Base-by-base conservation (phyloP, 2,329 filamentous ascomycete species). In the Chalaropsis thielavioides region DNA sequence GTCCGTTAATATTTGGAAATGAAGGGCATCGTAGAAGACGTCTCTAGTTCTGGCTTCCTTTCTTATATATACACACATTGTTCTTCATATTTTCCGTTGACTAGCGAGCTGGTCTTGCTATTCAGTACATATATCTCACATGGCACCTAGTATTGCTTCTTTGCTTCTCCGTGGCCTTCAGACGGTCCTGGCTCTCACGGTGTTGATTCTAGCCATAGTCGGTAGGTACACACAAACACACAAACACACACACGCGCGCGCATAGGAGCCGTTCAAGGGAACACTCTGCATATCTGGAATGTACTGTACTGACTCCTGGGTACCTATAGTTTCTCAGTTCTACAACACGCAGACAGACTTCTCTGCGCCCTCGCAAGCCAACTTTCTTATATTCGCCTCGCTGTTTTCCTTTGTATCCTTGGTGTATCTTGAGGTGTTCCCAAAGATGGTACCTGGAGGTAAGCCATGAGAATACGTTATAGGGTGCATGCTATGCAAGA, bases 301-400 rank as follows among this genome's bases (percentile, higher is more conserved):
- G 15, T 27, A 8, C 11, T 38, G 15, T 38, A 19, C 54, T 58
- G 31, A 58, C 54, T 38, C n/a, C 17, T 22, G 15, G 41, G 17
- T 63, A 10, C 49, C 38, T n/a, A 27, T n/a, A 86, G 83, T 86
- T 65, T 76, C 80, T 68, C 77, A 85, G 73, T 85, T 81, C 80
- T 85, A 83, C 72, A 77, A 80, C 71, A 75, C 73, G 67, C 75
- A 82, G 70, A 86, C 81, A 70, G 75, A 78, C 68, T 78, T 77
- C 2, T 69, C 77, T 19, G 78, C 82, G n/a, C 83, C 83, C 0
- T 74, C 77, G 2, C 78, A 83, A 68, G 73, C 86, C 73, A 81
- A 79, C 75, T 84, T 84, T 72, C 73, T 85, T 68, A 73, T 85
- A 69, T 81, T 82, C 70, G 76, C 75, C 31, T 78, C 81, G 1